Base-by-base conservation (phyloP, 1,139 yeast species). In the Kodamaea anthophila region DNA sequence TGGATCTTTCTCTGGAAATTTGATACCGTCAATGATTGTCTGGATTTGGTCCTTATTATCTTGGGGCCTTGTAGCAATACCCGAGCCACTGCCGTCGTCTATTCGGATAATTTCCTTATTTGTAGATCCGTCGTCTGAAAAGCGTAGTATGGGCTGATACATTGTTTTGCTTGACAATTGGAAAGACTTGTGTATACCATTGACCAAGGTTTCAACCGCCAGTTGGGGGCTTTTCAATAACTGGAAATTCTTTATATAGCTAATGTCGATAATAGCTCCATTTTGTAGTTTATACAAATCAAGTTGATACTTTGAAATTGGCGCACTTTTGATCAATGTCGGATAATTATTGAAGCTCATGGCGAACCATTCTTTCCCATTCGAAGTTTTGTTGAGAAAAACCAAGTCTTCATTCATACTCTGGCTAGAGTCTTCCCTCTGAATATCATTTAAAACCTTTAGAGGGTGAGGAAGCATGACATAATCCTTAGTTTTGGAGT, bases 311-410 rank as follows among this genome's bases (percentile, higher is more conserved):
- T 69, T 66, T 0, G 87, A 75, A 3, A 71, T 47, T 0, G 94
- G 91, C 0, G 96, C 93, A 15, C 85, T 74, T 37, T 77, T 76
- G 13, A 88, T 87, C 30, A 87, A 54, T 0, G 93, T 77, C 0
- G 96, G 96, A 47, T 79, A 88, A 43, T 77, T 70, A 15, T 55
- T 52, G 40, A 78, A 83, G 18, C 94, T 82, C 72, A 88, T 68
- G 8, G 96, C 96, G 59, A 73, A 85, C 96, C 96, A 87, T 29
- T 84, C 80, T 19, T 53, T 42, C 4, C 77, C 76, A 32, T 67
- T 67, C 9, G 68, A 60, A 0, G 91, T 80, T 38, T 69, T 65
- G 39, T 81, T 85, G 13, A 87, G 61, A 48, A 75, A 86, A 2
- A 87, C 66, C 31, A 62, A 44, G 36, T 64, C 63, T 23, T 44